phyloP scores from a whole-genome alignment of 2,329 filamentous ascomycete genomes.

The Beauveria scarabaeidicola region DNA sequence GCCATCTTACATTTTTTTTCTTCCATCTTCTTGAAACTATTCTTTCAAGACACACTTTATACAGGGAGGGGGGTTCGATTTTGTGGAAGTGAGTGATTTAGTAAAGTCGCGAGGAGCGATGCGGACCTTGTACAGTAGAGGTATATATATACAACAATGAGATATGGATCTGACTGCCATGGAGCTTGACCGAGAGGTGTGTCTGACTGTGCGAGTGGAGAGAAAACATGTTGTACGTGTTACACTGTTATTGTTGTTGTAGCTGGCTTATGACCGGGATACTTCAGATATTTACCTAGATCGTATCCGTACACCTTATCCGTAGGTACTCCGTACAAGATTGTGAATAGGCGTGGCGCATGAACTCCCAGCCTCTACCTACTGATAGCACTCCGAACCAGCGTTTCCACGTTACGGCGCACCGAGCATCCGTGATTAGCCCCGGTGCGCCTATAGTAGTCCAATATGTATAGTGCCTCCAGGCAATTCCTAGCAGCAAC shows the following conservation, averaged over 20 bases:
- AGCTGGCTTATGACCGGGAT: no score
- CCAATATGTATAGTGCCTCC: not conserved
- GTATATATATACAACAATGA: not conserved
- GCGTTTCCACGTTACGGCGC: not conserved
- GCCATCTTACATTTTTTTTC: not conserved
- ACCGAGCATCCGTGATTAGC: not conserved
- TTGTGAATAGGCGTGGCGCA: not conserved
- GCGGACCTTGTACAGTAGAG: not conserved
- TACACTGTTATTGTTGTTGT: no score
- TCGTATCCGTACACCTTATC: no score
- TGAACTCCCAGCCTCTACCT: not conserved
- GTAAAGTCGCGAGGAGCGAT: not conserved
- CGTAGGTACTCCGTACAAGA: no score
- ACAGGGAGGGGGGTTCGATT: not conserved
- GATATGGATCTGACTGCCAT: not conserved
- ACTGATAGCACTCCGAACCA: not conserved
- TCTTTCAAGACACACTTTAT: not conserved
- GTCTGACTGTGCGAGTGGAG: no score
- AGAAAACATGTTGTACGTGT: no score
- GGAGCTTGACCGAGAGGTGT: no score
- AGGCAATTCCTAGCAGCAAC: no score
- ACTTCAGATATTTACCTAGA: no score
- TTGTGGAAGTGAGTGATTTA: not conserved
- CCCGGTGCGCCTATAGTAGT: not conserved
- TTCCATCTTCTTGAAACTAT: not conserved